phyloP scores from a whole-genome alignment of 2,329 filamentous ascomycete genomes.

The Aureobasidium leucospermi region DNA sequence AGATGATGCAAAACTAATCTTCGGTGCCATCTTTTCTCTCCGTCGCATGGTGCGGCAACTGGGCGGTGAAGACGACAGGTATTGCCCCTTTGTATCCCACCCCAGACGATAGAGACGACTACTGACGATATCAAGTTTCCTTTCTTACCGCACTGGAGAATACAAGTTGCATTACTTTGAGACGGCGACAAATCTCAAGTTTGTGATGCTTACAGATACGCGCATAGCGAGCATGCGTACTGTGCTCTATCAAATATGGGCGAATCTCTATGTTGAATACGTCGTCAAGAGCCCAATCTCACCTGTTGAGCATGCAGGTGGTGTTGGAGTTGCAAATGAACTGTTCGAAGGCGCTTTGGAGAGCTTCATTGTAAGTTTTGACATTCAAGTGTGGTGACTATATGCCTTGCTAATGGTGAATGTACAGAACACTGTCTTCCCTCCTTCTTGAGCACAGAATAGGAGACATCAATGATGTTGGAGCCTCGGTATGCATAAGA shows the following conservation, averaged over 20 bases:
- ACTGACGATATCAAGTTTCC: constrained; percentile 55
- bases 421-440: constrained; percentile 11
- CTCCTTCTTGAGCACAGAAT: not conserved
- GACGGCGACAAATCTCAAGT: constrained; percentile 89
- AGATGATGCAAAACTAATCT: constrained; percentile 94
- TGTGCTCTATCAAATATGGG: constrained; percentile 95
- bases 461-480: not conserved
- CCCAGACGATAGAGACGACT: not conserved
- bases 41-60: constrained; percentile 96
- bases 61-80: constrained; percentile 80
- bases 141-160: constrained; percentile 84
- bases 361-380: constrained; percentile 57
- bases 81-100: constrained; percentile 9
- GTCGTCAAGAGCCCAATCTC: constrained; percentile 60
- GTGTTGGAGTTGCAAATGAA: constrained; percentile 57
- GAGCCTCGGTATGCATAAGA: not conserved
- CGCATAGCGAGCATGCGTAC: constrained; percentile 84
- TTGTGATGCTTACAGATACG: constrained; percentile 92
- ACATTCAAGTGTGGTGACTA: too few relatives aligned
- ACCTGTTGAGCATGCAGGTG: constrained; percentile 53
- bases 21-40: constrained; percentile 91
- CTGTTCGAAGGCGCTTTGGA: constrained; percentile 62
- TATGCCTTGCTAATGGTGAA: not conserved
- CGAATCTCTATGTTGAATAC: constrained; percentile 96
- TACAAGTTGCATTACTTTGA: constrained; percentile 99